phyloP scores from a whole-genome alignment of 345 rosid species.

The Moricandia moricandioides region DNA sequence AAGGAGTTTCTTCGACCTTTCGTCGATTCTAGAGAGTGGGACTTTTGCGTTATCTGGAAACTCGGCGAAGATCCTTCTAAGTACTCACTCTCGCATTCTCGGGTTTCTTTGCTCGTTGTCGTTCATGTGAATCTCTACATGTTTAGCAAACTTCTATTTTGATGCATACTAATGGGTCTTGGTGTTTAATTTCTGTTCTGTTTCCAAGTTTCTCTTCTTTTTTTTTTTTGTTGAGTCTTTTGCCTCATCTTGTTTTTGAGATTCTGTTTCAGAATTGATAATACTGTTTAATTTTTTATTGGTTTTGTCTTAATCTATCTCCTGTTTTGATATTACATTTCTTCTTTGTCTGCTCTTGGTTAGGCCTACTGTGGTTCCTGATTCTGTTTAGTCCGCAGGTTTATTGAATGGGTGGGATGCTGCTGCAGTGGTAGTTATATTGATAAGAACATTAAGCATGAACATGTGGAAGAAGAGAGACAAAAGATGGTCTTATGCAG shows the following conservation, averaged over 20 bases:
- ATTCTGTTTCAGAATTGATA: background rate
- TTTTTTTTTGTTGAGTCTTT: background rate
- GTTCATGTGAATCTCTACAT: background rate
- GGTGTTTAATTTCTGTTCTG: background rate
- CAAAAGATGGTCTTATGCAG: slow-evolving; percentile 44
- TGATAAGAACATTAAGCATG: slow-evolving; percentile 33
- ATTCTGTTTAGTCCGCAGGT: slow-evolving; percentile 42
- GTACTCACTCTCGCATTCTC: slow-evolving; percentile 45
- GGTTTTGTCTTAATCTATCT: background rate
- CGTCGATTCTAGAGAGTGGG: slow-evolving; percentile 67
- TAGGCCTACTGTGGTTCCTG: too few species aligned
- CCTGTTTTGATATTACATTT: background rate
- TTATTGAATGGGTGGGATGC: slow-evolving; percentile 77
- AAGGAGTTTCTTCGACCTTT: slow-evolving; percentile 72
- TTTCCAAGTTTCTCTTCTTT: background rate
- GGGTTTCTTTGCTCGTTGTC: too few species aligned
- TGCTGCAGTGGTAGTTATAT: slow-evolving; percentile 54
- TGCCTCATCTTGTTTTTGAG: background rate
- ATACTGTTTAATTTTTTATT: background rate
- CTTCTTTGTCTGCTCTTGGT: background rate
- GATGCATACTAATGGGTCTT: background rate
- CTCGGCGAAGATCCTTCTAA: slow-evolving; percentile 77
- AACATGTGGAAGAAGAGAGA: slow-evolving; percentile 38
- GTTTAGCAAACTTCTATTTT: slow-evolving; percentile 3
- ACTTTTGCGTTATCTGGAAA: slow-evolving; percentile 80